These are phyloP conservation scores for Silene noctiflora DNA, from an alignment of 179 eudicot species.

Conservation along the genomic window DNA sequence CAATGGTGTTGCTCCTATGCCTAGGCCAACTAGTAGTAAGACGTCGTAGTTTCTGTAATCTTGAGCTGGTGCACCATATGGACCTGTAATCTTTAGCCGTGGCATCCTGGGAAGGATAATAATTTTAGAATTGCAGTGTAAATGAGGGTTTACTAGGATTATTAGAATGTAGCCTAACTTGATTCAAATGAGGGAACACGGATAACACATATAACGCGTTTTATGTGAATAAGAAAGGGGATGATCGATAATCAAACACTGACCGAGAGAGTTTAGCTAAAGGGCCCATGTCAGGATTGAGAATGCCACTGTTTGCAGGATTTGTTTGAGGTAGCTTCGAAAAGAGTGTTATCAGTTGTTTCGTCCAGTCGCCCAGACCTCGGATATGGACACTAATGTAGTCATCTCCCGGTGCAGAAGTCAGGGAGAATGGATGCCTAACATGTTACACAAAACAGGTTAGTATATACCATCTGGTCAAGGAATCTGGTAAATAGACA, in stretches of 20 bases:
- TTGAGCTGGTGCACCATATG: conserved; percentile 44
- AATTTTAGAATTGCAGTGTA: too few species aligned
- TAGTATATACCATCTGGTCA: not conserved
- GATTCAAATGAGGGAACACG: too few species aligned
- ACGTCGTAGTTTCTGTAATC: conserved; percentile 47
- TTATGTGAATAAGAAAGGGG: not conserved
- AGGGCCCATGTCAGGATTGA: conserved; percentile 35
- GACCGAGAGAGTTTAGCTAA: conserved; percentile 28
- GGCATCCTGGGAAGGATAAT: conserved; percentile 27
- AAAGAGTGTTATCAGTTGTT: conserved; percentile 38
- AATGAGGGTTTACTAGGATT: too few species aligned
- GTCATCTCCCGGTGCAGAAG: conserved; percentile 47
- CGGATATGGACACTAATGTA: conserved; percentile 48
- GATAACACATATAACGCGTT: too few species aligned
- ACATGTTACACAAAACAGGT: not conserved
- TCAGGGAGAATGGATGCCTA: conserved; percentile 51
- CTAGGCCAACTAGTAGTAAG: conserved; percentile 38
- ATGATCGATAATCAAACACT: not conserved
- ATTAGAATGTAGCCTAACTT: too few species aligned
- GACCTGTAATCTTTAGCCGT: conserved; percentile 34
- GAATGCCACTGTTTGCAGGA: conserved; percentile 39
- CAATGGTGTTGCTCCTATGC: conserved; percentile 42
- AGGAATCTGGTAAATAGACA: too few species aligned
- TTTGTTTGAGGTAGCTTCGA: conserved; percentile 38
- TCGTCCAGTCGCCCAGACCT: conserved; percentile 46